Conservation (phyloP, 2,329 filamentous ascomycete genomes). For the Aspergillus jensenii region DNA sequence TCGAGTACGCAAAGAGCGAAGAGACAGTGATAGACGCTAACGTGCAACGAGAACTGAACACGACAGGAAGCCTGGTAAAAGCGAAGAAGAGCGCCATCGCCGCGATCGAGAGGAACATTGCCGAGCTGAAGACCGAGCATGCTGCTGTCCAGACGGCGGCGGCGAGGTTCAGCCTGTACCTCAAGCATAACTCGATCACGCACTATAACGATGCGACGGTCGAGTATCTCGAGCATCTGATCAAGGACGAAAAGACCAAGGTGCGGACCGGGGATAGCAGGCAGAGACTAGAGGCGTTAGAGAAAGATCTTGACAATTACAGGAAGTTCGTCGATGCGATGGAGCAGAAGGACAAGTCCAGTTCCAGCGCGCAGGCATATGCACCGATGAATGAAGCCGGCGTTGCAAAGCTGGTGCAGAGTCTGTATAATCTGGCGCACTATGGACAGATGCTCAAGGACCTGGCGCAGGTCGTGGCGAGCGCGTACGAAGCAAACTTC, state of each 20-base stretch:
- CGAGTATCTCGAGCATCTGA: slow-evolving; percentile 8
- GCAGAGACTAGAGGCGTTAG: not conserved
- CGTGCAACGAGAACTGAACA: slow-evolving; percentile 1
- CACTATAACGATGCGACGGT: slow-evolving; percentile 9
- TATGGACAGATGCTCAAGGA: slow-evolving; percentile 12
- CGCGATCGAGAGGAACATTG: slow-evolving; percentile 4
- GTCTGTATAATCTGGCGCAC: slow-evolving; percentile 5
- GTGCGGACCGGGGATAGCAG: slow-evolving; percentile 1
- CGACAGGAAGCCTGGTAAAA: not conserved
- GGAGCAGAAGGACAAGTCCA: not conserved
- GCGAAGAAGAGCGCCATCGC: slow-evolving; percentile 1
- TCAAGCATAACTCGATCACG: slow-evolving; percentile 7
- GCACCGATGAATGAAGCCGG: slow-evolving; percentile 3
- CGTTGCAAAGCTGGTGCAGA: slow-evolving; percentile 4
- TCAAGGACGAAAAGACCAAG: slow-evolving; percentile 6
- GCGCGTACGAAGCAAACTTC: slow-evolving; percentile 8
- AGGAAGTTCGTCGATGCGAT: slow-evolving; percentile 5
- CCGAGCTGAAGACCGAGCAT: slow-evolving; percentile 3
- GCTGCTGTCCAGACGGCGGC: not conserved
- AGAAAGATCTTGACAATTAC: slow-evolving; percentile 7
- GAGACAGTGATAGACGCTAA: not conserved
- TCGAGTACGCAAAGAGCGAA: slow-evolving; percentile 5
- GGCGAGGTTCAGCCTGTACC: slow-evolving; percentile 2
- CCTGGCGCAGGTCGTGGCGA: slow-evolving; percentile 6
- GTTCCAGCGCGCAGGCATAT: not conserved